These are phyloP conservation scores for Oenanthe sinensis DNA, from an alignment of 129 eudicot genomes.

Conservation along the genomic window DNA sequence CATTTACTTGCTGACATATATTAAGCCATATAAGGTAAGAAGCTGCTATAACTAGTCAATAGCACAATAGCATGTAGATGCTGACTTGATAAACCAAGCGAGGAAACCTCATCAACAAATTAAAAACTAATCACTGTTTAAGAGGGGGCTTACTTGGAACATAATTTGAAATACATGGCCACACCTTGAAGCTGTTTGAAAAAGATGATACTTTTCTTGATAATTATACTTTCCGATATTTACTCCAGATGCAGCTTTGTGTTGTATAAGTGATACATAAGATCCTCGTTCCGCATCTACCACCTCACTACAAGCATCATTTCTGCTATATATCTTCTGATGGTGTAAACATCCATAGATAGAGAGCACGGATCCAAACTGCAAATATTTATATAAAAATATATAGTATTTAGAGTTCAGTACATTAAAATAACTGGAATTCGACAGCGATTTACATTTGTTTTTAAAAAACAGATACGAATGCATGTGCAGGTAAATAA, in stretches of 20 bases:
- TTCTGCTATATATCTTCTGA: conserved; percentile 16
- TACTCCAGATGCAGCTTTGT: conserved; percentile 20
- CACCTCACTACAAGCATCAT: conserved; percentile 7
- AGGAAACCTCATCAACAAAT: neutral
- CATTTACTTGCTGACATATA: neutral
- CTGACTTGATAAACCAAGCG: neutral
- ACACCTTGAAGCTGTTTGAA: conserved; percentile 26
- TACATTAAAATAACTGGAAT: neutral
- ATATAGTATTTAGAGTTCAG: neutral
- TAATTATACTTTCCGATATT: conserved; percentile 7
- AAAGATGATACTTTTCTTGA: conserved; percentile 22
- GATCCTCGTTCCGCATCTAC: conserved; percentile 38
- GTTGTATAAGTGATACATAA: conserved; percentile 30
- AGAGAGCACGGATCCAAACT: conserved; percentile 66
- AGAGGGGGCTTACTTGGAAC: conserved; percentile 46
- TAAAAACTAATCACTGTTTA: neutral
- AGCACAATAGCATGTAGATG: neutral
- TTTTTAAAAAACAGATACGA: neutral
- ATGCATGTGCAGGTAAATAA: neutral
- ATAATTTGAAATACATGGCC: conserved; percentile 47
- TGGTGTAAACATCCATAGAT: conserved; percentile 46
- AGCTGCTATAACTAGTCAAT: neutral
- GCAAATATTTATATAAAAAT: conserved; percentile 5
- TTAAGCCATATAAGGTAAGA: neutral
- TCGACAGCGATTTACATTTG: neutral